These are phyloP conservation scores for Boletus eberwhitei DNA, from an alignment of 768 basidiomycete genomes.

Conservation along the genomic window DNA sequence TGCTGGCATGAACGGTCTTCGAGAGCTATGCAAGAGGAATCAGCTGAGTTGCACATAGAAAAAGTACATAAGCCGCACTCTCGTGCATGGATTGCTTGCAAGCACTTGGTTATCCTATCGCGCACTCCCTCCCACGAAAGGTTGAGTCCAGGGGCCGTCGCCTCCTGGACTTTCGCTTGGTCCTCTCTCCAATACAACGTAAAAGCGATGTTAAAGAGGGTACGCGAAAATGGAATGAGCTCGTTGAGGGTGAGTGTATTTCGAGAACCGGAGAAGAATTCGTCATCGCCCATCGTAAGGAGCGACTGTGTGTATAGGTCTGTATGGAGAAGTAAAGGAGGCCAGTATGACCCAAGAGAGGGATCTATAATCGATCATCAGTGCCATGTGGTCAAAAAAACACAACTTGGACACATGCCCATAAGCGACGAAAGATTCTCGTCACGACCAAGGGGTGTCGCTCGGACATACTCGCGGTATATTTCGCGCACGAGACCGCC, in stretches of 20 bases:
- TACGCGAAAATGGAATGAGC: constrained; percentile 66
- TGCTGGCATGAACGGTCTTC: constrained; percentile 75
- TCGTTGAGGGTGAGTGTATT: constrained; percentile 87
- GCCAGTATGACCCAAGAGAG: constrained; percentile 49
- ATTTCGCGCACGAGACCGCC: constrained; percentile 71
- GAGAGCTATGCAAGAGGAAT: constrained; percentile 51
- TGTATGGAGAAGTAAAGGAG: constrained; percentile 70
- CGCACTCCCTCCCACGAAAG: constrained; percentile 65
- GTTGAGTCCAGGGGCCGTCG: constrained; percentile 39
- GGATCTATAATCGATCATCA: constrained; percentile 37
- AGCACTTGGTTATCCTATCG: constrained; percentile 71
- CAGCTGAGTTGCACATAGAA: neutral
- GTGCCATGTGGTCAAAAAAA: neutral
- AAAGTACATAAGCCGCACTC: constrained; percentile 56
- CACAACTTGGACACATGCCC: constrained; percentile 33
- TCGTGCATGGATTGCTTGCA: constrained; percentile 80
- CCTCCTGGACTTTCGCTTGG: constrained; percentile 35
- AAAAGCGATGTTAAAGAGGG: constrained; percentile 82
- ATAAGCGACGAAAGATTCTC: constrained; percentile 36
- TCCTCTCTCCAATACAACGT: constrained; percentile 65
- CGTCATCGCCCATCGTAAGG: constrained; percentile 93
- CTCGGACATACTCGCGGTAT: constrained; percentile 64
- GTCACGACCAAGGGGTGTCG: constrained; percentile 59
- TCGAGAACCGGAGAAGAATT: constrained; percentile 74
- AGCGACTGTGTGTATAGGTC: constrained; percentile 83